Evolutionary conservation across 2,329 filamentous ascomycete genomes (phyloP), one percentile per base, ranked within the genome.

Genomic region (Aspergillus bombycis): DNA sequence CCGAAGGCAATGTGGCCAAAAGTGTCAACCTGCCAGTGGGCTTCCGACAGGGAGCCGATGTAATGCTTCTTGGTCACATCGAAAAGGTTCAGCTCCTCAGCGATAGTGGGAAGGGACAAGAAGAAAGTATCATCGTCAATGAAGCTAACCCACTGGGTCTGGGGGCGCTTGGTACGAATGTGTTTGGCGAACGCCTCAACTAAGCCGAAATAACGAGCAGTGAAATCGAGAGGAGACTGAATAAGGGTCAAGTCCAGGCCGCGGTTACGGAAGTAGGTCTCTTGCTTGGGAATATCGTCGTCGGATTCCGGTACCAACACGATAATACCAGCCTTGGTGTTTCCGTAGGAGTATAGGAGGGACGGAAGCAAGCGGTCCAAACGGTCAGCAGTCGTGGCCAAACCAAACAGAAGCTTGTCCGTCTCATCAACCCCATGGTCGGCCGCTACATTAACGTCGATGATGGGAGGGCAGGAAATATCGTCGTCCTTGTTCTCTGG

Each of bases 101-200:
- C 76, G 28, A 80, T 67, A 21, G 74, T 75, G 16, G 76, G 71
- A 26, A 81, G 72, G 34, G 77, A 79, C 34, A 77, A 69, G 69
- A 79, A 81, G 70, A 79, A 81, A 34, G 79, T 81, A 60, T 81
- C 79, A 60, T 81, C 79, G 56, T 81, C 79, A 28, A 79, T 79
- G 65, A 77, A 80, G 66, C 77, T 72, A 57, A 80, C 73, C 79
- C 79, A 81, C 28, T 70, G 75, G 55, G 77, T 80, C 61, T 80
- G 70, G 32, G 77, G 78, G 48, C 77, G 77, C 64, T 76, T 68
- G 56, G 72, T 75, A 58, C 75, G 73, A 63, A 80, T 79, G 64
- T 74, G 70, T 30, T 78, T 70, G 8, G 71, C 71, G 65, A 81
- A 80, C 1, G 77, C 78, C 65, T 78, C 71, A 10, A 80, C 77